Evolutionary conservation across 2,329 filamentous ascomycete genomes (phyloP).

Genomic region (Exophiala bonariae): DNA sequence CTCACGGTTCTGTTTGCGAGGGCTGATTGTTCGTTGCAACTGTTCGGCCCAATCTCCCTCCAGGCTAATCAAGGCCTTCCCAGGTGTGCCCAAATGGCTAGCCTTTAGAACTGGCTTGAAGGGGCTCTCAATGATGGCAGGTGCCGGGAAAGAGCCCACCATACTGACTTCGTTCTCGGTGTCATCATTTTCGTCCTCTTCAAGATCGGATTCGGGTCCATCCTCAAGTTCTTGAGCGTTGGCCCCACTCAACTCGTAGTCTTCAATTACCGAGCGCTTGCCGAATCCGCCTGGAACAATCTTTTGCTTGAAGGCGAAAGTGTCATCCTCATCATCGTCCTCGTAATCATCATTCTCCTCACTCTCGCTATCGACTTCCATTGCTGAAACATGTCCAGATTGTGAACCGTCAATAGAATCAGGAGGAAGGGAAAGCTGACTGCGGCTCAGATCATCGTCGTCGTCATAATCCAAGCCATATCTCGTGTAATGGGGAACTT

Average conservation of each 20-base stretch:
- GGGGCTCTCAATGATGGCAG: conserved; percentile 36
- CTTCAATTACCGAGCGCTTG: conserved; percentile 55
- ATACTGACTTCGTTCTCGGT: conserved; percentile 72
- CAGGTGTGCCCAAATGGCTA: conserved; percentile 46
- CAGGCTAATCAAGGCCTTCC: conserved; percentile 54
- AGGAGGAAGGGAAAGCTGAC: conserved; percentile 51
- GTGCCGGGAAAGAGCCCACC: conserved; percentile 74
- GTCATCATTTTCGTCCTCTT: conserved; percentile 59
- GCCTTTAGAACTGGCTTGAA: conserved; percentile 23
- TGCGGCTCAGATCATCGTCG: conserved; percentile 57
- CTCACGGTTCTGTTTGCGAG: conserved; percentile 83
- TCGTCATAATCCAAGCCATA: conserved; percentile 86
- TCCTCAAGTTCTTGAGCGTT: conserved; percentile 81
- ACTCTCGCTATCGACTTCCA: conserved; percentile 30
- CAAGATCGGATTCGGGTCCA: conserved; percentile 64
- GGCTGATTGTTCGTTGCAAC: conserved; percentile 89
- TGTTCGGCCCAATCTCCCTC: conserved; percentile 93
- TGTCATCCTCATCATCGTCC: conserved; percentile 51
- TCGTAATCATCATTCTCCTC: conserved; percentile 28
- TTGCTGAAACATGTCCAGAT: conserved; percentile 19
- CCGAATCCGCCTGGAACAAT: conserved; percentile 80
- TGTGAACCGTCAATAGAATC: conserved; percentile 38
- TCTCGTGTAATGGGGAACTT: conserved; percentile 93
- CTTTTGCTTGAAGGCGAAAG: conserved; percentile 57
- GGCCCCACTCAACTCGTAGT: conserved; percentile 60